Conservation (phyloP, 495 filamentous ascomycete species). For the Trichoderma erinaceum region DNA sequence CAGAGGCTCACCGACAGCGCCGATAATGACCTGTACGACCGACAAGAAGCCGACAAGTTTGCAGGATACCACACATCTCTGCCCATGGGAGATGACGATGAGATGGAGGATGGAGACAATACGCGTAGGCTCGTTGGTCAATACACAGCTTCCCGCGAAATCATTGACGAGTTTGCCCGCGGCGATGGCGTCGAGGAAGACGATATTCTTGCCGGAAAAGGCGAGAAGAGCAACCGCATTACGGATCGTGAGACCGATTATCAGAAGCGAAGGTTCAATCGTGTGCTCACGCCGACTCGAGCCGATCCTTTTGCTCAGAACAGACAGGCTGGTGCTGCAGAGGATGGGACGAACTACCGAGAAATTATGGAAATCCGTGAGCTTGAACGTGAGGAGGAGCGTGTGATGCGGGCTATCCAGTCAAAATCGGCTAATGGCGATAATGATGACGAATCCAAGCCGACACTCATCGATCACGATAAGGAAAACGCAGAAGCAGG, state of each 20-base stretch:
- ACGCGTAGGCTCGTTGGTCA: conserved; percentile 83
- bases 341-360: conserved; percentile 65
- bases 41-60: conserved; percentile 72
- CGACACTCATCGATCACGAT: conserved; percentile 63
- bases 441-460: conserved; percentile 55
- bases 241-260: conserved; percentile 93
- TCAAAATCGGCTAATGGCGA: conserved; percentile 53
- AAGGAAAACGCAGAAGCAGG: conserved; percentile 70
- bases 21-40: conserved; percentile 89
- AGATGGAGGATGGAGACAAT: conserved; percentile 69
- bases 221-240: conserved; percentile 86
- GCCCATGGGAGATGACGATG: conserved; percentile 75
- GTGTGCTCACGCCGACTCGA: conserved; percentile 78
- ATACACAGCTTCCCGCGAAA: conserved; percentile 85
- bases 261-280: conserved; percentile 88
- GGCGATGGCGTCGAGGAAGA: conserved; percentile 84
- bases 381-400: conserved; percentile 88
- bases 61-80: conserved; percentile 89
- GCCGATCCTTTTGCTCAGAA: conserved; percentile 84
- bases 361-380: conserved; percentile 90
- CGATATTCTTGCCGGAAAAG: conserved; percentile 71
- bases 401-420: conserved; percentile 72
- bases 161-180: conserved; percentile 90
- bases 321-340: conserved; percentile 57
- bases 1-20: conserved; percentile 90